Evolutionary conservation across 805 yeast genomes (phyloP).

Genomic region (Teunomyces kruisii): DNA sequence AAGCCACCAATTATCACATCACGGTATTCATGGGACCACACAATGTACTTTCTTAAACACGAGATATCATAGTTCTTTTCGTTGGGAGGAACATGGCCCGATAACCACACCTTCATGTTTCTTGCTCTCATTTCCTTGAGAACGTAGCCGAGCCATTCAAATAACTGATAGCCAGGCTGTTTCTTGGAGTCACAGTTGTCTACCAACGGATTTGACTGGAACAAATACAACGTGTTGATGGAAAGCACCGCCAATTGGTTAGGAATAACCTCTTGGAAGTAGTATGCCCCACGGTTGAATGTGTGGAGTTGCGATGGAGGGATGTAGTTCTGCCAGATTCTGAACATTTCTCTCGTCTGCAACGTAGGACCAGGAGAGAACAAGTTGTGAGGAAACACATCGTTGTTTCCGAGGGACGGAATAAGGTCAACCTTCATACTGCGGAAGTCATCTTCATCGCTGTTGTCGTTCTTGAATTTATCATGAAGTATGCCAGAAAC

Average conservation of each 20-base stretch:
- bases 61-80: constrained; percentile 72
- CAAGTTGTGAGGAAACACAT: constrained; percentile 85
- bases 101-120: constrained; percentile 80
- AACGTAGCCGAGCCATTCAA: constrained; percentile 75
- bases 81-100: constrained; percentile 88
- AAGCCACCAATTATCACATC: constrained; percentile 82
- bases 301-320: constrained; percentile 77
- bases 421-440: constrained; percentile 48
- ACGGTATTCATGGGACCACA: constrained; percentile 82
- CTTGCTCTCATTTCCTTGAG: constrained; percentile 71
- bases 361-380: constrained; percentile 87
- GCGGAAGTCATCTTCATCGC: constrained; percentile 40
- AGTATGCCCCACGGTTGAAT: constrained; percentile 75
- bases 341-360: constrained; percentile 74
- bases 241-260: constrained; percentile 74
- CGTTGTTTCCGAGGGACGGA: constrained; percentile 83
- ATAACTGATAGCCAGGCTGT: constrained; percentile 77
- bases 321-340: constrained; percentile 70
- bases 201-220: constrained; percentile 75
- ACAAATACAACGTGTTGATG: constrained; percentile 73
- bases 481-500: constrained; percentile 54
- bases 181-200: constrained; percentile 72
- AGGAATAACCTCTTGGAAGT: constrained; percentile 76
- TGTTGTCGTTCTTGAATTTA: constrained; percentile 46
- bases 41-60: constrained; percentile 71